These are phyloP conservation scores for Acephala macrosclerotiorum DNA, from an alignment of 2,329 filamentous ascomycete genomes.

Conservation along the genomic window DNA sequence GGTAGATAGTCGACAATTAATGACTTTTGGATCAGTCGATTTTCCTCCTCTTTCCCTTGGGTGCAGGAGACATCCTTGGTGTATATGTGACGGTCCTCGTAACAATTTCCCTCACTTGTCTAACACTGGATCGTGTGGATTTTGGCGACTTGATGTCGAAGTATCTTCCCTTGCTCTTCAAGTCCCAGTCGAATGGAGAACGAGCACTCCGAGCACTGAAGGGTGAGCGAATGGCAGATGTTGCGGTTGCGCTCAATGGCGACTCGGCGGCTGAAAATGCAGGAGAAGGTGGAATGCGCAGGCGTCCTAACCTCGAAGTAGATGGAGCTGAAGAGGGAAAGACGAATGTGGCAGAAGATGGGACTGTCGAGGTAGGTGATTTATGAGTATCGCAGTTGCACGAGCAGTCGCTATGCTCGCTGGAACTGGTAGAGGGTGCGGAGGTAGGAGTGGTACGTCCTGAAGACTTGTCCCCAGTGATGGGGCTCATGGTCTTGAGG, in stretches of 20 bases:
- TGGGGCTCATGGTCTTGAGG: conserved; percentile 73
- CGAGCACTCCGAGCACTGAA: conserved; percentile 70
- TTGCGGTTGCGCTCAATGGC: conserved; percentile 69
- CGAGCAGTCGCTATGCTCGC: conserved; percentile 61
- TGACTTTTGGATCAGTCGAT: conserved; percentile 51
- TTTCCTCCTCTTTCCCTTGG: conserved; percentile 92
- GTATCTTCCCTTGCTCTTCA: conserved; percentile 71
- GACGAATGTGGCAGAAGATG: conserved; percentile 61
- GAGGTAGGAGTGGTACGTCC: conserved; percentile 57
- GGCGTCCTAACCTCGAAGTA: conserved; percentile 62
- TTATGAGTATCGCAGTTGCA: conserved; percentile 63
- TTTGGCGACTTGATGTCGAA: conserved; percentile 64
- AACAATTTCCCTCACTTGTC: conserved; percentile 85
- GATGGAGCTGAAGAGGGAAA: conserved; percentile 66
- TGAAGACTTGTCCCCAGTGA: conserved; percentile 40
- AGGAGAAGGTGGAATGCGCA: conserved; percentile 82
- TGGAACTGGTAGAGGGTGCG: conserved; percentile 48
- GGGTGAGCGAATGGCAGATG: conserved; percentile 66
- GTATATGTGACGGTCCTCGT: conserved; percentile 96
- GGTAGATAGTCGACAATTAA: not conserved
- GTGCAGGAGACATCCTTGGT: conserved; percentile 84
- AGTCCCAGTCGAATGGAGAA: conserved; percentile 82
- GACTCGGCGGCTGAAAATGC: conserved; percentile 72
- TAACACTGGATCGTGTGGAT: conserved; percentile 65
- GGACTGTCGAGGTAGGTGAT: conserved; percentile 64